Evolutionary conservation across 2,329 filamentous ascomycete species (phyloP).

Genomic region (Grosmannia clavigera): DNA sequence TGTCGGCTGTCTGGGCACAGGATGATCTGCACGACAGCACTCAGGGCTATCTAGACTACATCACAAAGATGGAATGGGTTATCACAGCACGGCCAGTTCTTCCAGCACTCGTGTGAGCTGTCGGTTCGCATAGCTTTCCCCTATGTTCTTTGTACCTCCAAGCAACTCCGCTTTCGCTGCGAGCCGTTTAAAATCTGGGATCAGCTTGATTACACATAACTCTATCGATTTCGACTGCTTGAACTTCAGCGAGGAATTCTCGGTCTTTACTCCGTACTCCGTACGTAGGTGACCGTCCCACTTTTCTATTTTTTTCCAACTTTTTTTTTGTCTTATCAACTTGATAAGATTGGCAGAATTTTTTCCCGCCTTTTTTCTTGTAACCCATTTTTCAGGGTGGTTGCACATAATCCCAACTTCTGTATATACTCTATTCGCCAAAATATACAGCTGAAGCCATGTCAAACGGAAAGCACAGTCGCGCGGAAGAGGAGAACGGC

Average conservation of each 20-base stretch:
- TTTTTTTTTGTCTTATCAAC: background rate
- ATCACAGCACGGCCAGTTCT: conserved; percentile 3
- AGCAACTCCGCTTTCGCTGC: no score
- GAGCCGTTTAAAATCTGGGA: no score
- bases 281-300: background rate
- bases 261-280: no score
- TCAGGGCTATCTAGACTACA: conserved; percentile 7
- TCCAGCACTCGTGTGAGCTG: conserved; percentile 2
- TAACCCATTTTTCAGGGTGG: background rate
- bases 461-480: conserved; percentile 9
- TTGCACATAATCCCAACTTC: background rate
- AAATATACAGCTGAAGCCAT: background rate
- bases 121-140: no score
- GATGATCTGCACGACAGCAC: conserved; percentile 6
- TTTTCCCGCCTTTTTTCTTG: conserved; percentile 12
- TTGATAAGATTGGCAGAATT: conserved; percentile 10
- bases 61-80: conserved; percentile 8
- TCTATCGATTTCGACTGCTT: no score
- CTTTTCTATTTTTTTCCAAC: background rate
- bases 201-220: no score
- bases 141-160: no score
- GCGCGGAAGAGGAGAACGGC: conserved; percentile 5
- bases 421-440: background rate
- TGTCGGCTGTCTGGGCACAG: conserved; percentile 6
- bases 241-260: no score